Evolutionary conservation across 768 basidiomycete genomes (phyloP).

Genomic region (Grammothele lineata): DNA sequence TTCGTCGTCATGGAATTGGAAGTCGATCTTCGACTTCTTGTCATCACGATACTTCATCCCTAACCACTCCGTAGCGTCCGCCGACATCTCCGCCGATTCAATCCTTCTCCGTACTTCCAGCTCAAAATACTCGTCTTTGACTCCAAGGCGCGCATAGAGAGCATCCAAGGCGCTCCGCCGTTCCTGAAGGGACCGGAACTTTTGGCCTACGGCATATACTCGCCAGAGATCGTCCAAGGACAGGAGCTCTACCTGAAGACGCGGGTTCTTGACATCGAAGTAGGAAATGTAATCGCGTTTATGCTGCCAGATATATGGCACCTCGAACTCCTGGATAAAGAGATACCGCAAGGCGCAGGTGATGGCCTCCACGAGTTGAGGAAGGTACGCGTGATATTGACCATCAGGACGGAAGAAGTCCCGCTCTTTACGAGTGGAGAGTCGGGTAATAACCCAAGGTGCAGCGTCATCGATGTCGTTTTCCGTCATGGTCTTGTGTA

Average conservation of each 20-base stretch:
- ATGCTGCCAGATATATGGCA: constrained; percentile 93
- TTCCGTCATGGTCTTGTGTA: constrained; percentile 60
- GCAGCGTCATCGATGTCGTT: constrained; percentile 78
- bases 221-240: constrained; percentile 82
- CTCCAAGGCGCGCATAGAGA: constrained; percentile 64
- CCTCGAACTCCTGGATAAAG: constrained; percentile 87
- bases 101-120: constrained; percentile 60
- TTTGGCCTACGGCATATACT: constrained; percentile 84
- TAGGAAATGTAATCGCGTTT: constrained; percentile 87
- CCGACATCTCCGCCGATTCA: constrained; percentile 83
- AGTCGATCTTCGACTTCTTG: constrained; percentile 47
- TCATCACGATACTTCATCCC: constrained; percentile 77
- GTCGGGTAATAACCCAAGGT: constrained; percentile 79
- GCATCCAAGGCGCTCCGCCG: constrained; percentile 58
- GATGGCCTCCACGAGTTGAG: constrained; percentile 74
- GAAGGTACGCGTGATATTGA: constrained; percentile 52
- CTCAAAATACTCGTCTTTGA: constrained; percentile 74
- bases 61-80: constrained; percentile 91
- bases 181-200: constrained; percentile 82
- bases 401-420: constrained; percentile 72
- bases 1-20: constrained; percentile 72
- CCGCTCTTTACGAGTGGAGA: constrained; percentile 66
- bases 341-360: constrained; percentile 74
- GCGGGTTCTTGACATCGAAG: constrained; percentile 65
- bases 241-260: constrained; percentile 67